Base-by-base conservation (phyloP, 2,329 filamentous ascomycete genomes). In the Dryadomyces quercus-mongolicae region DNA sequence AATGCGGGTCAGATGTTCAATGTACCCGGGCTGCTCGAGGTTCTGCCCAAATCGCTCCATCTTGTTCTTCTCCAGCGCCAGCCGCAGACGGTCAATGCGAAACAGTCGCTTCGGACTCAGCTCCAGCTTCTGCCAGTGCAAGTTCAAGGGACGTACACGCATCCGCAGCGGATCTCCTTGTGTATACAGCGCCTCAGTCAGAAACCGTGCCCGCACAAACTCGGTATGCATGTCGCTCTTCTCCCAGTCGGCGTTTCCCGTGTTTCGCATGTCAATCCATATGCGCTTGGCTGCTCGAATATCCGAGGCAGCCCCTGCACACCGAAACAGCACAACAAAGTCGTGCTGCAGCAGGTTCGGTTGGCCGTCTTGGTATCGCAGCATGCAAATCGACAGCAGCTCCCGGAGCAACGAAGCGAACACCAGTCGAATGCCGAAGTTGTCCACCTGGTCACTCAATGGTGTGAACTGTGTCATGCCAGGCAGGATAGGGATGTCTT, bases 171-270 rank as follows among this genome's bases (percentile, higher is more conserved):
- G 68, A 55, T 77, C 70, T 42, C 71, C 71, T 50, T 75, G 71
- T 34, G 71, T 69, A 61, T 77, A 78, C 0, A 71, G 52, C 0
- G 71, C 67, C 20, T 76, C 69, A 0, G 70, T 69, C 49, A 76
- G 60, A 60, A 73, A 79, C 1, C 74, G 70, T 4, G 74, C 70
- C 56, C 70, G 71, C 57, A 76, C 60, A 58, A 72, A 78, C 57
- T 78, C 77, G 45, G 61, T 57, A 63, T 72, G 75, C 2, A 66
- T 63, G 20, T 61, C 58, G 2, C 65, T 61, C 1, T 64, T 58
- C 48, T 54, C 61, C 63, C 50, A 69, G 25, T 4, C 2, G 2
- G 15, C 21, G 36, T 56, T 52, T 13, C 62, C 60, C 16, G 58
- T 53, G 15, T 52, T 18, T 40, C 40, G 5, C 56, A 62, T 58